Evolutionary conservation across 495 filamentous ascomycete species (phyloP), one percentile per base, ranked within the genome.

Genomic region (Neurospora sp.): DNA sequence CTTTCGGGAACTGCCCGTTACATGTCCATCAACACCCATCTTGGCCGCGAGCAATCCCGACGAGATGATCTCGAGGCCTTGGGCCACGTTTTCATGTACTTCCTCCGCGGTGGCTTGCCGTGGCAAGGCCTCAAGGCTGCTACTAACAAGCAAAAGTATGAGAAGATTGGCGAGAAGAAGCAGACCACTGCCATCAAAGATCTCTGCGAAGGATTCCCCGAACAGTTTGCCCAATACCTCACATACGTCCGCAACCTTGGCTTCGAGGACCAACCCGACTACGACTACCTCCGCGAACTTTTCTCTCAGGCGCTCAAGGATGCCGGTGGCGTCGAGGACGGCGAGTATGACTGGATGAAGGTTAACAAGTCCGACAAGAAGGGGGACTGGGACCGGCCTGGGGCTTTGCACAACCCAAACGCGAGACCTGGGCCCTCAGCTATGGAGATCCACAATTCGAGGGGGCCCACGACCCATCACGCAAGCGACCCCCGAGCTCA

Each of bases 271-370:
- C 97, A 93, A 10, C 96, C 96, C 11, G 96, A 99, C 86, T 99
- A 99, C 85, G 96, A 99, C 80, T 97, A 97, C 81, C 90, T 98
- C 54, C 93, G 96, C 38, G 96, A 98, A 76, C 90, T 99, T 39
- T 95, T 99, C 86, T 97, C 96, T 3, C 92, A 97, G 82, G 93
- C 96, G n/a, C 87, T 98, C 62, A 97, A 97, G 87, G 93, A 93
- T 75, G 92, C 92, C 7, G 94, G 95, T 46, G 94, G 97, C 76
- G 92, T 98, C 14, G 96, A 99, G 78, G 96, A 99, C 85, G 96
- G 96, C 74, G 96, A 99, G 80, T 99, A 98, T 81, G 96, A 99
- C 83, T 99, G 96, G 96, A 98, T 98, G 96, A 98, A 97, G 88
- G 87, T 97, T 73, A 96, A 93, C 86, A 96, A 97, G 81, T 95